Conservation (phyloP, 2,329 filamentous ascomycete species). For the Xylaria sp. region DNA sequence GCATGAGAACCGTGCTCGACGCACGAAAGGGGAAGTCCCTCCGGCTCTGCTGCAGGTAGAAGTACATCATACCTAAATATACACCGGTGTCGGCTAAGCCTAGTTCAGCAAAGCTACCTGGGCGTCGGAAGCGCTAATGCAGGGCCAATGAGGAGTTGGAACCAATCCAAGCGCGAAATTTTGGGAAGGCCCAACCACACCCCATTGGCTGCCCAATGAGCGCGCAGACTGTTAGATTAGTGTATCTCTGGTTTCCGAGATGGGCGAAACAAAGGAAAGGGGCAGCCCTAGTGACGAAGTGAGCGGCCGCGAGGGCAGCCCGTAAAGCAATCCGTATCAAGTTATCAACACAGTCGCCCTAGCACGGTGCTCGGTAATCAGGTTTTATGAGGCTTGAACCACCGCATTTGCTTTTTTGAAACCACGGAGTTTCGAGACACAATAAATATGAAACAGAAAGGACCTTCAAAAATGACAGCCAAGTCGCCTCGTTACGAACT, state of each 20-base stretch:
- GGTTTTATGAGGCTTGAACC: neutral
- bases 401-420: neutral
- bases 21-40: neutral
- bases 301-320: neutral
- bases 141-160: slow-evolving; percentile 5
- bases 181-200: slow-evolving; percentile 19
- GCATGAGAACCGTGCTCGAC: neutral
- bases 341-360: neutral
- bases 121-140: slow-evolving; percentile 22
- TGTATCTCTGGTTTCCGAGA: slow-evolving; percentile 4
- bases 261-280: slow-evolving; percentile 14
- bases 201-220: slow-evolving; percentile 19
- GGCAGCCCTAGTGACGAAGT: slow-evolving; percentile 2
- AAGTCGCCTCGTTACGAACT: neutral
- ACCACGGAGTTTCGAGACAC: neutral
- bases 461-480: neutral
- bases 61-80: neutral
- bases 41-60: neutral
- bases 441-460: neutral
- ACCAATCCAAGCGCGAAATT: slow-evolving; percentile 26
- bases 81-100: neutral
- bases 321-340: neutral
- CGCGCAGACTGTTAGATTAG: slow-evolving; percentile 8
- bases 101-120: neutral
- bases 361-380: neutral